Base-by-base conservation (phyloP, 768 basidiomycete genomes). In the Clitopilus hobsonii region DNA sequence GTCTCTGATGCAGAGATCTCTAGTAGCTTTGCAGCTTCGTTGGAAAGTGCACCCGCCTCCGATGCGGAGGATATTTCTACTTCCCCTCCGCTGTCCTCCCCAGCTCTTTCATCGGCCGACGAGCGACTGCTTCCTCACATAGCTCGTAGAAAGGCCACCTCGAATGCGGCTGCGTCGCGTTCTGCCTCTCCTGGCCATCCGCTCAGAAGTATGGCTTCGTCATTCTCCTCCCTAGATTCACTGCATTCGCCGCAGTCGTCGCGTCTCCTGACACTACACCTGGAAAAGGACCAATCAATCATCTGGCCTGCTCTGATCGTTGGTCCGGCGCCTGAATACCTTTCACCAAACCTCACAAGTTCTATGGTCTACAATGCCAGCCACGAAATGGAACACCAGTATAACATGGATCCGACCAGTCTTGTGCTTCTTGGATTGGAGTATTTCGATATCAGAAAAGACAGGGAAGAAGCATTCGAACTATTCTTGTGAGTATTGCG, bases 321-420 rank as follows among this genome's bases (percentile, higher is more conserved):
- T n/a, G 79, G 90, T 27, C 86, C 90, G 7, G 87, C 82, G 7
- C 85, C 88, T 0, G 81, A 82, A 49, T 70, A 79, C 10, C 65
- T 89, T 5, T 81, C 85, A 0, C 79, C 84, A 2, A 74, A 68
- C 51, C 67, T 78, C 18, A 69, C 77, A 3, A 76, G 79, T 53
- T 77, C 84, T 1, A 71, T 82, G 28, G 73, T 83, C 6, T 81
- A 83, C 65, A 74, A 81, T 52, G 68, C 76, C 25, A 77, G 66
- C 56, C 75, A 72, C 52, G 78, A 76, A 54, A 67, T 74, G 53
- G 88, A 91, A 55, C 76, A 81, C 47, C 78, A 80, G 61, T 92
- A 88, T 60, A 91, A 92, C 60, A 90, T 92, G 88, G 90, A 92
- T 66, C 84, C 90, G 1, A 92, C 90, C 13, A 91, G 89, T 68